Percentiles rank a stretch among this genome's conserved stretches.
Conservation (phyloP, 2,329 filamentous ascomycete genomes). For the Alternaria incomplexa region DNA sequence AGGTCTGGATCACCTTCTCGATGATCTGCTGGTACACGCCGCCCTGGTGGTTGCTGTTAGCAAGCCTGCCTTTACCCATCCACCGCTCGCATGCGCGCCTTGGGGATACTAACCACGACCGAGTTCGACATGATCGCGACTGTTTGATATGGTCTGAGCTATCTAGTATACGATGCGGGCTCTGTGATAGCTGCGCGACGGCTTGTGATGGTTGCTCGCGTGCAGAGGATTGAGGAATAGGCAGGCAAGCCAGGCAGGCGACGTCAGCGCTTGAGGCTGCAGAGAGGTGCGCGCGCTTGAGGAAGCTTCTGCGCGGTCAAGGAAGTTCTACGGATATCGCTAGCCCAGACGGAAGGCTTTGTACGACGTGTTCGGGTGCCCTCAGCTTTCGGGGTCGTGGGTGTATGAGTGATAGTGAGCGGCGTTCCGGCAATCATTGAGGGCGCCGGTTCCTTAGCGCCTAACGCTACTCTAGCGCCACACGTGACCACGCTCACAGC, state of each 20-base stretch:
- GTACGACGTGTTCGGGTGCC: constrained; percentile 40
- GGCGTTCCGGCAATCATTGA: constrained; percentile 18
- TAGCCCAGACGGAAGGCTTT: constrained; percentile 33
- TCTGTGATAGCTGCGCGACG: constrained; percentile 17
- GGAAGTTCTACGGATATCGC: constrained; percentile 27
- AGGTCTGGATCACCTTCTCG: constrained; percentile 68
- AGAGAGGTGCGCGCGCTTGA: constrained; percentile 30
- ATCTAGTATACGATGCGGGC: constrained; percentile 22
- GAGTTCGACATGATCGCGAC: constrained; percentile 46
- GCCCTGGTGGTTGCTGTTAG: constrained; percentile 59
- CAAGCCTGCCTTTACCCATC: constrained; percentile 21
- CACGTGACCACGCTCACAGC: constrained; percentile 8
- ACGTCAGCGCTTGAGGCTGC: constrained; percentile 39
- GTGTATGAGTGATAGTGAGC: constrained; percentile 35
- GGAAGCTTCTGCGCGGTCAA: constrained; percentile 33
- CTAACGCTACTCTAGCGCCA: constrained; percentile 11
- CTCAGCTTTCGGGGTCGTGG: constrained; percentile 40
- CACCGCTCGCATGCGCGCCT: constrained; percentile 20
- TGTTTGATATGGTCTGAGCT: constrained; percentile 20
- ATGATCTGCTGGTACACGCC: constrained; percentile 89
- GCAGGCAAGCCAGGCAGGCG: constrained; percentile 35
- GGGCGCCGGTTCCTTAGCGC: constrained; percentile 15
- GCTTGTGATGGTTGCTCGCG: constrained; percentile 29
- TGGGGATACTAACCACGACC: constrained; percentile 46
- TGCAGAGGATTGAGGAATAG: constrained; percentile 23